These are phyloP conservation scores for Neofusicoccum kwambonambiense DNA, from an alignment of 2,329 filamentous ascomycete genomes.

Conservation along the genomic window DNA sequence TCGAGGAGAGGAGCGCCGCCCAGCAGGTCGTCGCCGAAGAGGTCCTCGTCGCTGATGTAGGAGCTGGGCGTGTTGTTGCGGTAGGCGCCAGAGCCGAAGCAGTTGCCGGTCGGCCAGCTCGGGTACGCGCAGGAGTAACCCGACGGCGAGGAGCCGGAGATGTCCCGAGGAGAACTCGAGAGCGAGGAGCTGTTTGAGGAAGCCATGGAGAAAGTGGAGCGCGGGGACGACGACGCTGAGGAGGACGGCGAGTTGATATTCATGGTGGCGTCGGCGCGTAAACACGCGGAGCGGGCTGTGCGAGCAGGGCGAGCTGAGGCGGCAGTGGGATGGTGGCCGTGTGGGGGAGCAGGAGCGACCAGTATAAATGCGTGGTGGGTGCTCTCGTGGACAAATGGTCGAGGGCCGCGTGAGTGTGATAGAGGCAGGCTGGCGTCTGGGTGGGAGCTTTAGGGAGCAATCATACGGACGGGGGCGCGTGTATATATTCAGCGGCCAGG, in stretches of 20 bases:
- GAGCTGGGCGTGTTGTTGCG: conserved; percentile 38
- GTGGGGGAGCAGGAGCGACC: background rate
- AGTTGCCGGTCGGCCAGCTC: conserved; percentile 40
- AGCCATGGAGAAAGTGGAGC: conserved; percentile 35
- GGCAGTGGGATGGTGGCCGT: background rate
- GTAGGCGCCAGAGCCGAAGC: conserved; percentile 26
- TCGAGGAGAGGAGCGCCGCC: conserved; percentile 34
- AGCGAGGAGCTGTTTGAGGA: conserved; percentile 31
- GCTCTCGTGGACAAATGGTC: background rate
- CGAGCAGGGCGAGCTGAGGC: background rate
- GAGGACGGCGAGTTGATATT: conserved; percentile 8
- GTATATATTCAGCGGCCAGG: conserved; percentile 3
- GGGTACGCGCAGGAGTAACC: conserved; percentile 41
- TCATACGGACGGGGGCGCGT: conserved; percentile 11
- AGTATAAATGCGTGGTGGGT: background rate
- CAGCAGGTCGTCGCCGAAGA: conserved; percentile 40
- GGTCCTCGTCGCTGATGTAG: conserved; percentile 43
- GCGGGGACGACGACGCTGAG: conserved; percentile 36
- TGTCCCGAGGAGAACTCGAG: conserved; percentile 27
- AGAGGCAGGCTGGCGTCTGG: background rate
- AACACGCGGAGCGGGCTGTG: background rate
- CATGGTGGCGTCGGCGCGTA: conserved; percentile 6
- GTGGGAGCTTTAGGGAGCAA: background rate
- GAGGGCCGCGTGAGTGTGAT: conserved; percentile 11
- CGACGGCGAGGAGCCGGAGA: conserved; percentile 21